Conservation (phyloP, 306 rosid species). For the Rubus parviflorus region DNA sequence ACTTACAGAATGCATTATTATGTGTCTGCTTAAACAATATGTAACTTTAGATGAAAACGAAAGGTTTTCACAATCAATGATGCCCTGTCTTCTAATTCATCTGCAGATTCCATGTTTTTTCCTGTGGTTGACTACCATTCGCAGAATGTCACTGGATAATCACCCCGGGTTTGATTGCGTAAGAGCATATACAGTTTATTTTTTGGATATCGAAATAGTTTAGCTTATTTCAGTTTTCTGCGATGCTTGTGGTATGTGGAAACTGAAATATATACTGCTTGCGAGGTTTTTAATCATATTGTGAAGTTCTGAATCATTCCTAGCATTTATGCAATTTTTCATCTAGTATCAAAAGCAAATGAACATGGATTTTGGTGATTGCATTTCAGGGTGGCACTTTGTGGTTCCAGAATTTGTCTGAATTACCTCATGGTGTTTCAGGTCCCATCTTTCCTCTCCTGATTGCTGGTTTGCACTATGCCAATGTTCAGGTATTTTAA, state of each 20-base stretch:
- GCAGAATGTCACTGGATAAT: constrained; percentile 82
- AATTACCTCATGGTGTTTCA: constrained; percentile 60
- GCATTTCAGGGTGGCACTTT: constrained; percentile 82
- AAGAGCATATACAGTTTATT: constrained; percentile 29
- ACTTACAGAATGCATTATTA: not conserved
- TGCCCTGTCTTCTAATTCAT: constrained; percentile 26
- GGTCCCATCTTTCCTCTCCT: constrained; percentile 76
- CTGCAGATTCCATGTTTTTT: constrained; percentile 86
- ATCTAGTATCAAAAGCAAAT: not conserved
- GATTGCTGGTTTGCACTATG: constrained; percentile 72
- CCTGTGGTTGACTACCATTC: constrained; percentile 73
- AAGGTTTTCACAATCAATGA: not conserved
- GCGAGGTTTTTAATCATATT: not conserved
- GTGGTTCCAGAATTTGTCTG: constrained; percentile 90
- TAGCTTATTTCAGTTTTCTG: not conserved
- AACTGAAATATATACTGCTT: not conserved
- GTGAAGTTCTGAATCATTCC: constrained; percentile 3
- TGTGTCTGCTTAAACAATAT: not conserved
- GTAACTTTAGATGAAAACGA: not conserved
- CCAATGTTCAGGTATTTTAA: constrained; percentile 66
- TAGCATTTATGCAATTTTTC: not conserved
- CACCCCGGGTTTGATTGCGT: constrained; percentile 86
- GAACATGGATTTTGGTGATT: constrained; percentile 18
- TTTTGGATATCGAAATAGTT: not conserved
- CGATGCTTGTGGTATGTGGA: not conserved